phyloP scores from a whole-genome alignment of 2,329 filamentous ascomycete species.

The Dactylonectria macrodidyma region DNA sequence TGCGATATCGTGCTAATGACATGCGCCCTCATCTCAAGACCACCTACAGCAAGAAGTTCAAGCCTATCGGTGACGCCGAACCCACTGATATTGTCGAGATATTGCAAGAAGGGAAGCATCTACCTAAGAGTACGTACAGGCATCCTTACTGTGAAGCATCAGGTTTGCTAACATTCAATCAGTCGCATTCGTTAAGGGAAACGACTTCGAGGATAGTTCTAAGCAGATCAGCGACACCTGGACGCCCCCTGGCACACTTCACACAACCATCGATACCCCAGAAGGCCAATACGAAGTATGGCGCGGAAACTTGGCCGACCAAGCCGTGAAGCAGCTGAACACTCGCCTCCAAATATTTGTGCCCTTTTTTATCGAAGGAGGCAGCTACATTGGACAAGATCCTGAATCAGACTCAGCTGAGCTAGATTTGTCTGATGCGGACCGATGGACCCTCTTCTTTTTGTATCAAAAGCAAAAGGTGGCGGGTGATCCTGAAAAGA shows the following conservation, averaged over 20 bases:
- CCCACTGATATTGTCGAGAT: slow-evolving; percentile 78
- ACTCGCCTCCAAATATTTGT: slow-evolving; percentile 87
- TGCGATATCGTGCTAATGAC: slow-evolving; percentile 79
- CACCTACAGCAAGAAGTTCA: slow-evolving; percentile 80
- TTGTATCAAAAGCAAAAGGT: slow-evolving; percentile 77
- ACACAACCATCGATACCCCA: slow-evolving; percentile 73
- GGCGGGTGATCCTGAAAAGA: slow-evolving; percentile 58
- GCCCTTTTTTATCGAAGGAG: slow-evolving; percentile 92
- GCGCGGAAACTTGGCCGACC: slow-evolving; percentile 81
- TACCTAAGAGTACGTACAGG: slow-evolving; percentile 74
- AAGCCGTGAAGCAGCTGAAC: slow-evolving; percentile 78
- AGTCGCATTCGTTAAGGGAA: slow-evolving; percentile 78
- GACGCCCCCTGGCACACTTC: slow-evolving; percentile 82
- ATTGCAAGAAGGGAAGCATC: slow-evolving; percentile 74
- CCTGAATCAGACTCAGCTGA: slow-evolving; percentile 70
- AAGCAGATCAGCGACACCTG: slow-evolving; percentile 61
- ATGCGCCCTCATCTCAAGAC: slow-evolving; percentile 84
- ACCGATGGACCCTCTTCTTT: slow-evolving; percentile 94
- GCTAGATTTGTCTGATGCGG: slow-evolving; percentile 77
- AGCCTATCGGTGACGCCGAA: slow-evolving; percentile 75
- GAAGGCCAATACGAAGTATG: slow-evolving; percentile 86
- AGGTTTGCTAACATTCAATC: slow-evolving; percentile 31
- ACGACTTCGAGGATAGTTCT: slow-evolving; percentile 75
- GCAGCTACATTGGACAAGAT: slow-evolving; percentile 76
- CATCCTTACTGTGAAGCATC: slow-evolving; percentile 18